A percentile compares a stretch with the other conserved stretches of the same genome.
These are phyloP conservation scores for Arachis hypogaea DNA, from an alignment of 306 rosid genomes.

Conservation along the genomic window DNA sequence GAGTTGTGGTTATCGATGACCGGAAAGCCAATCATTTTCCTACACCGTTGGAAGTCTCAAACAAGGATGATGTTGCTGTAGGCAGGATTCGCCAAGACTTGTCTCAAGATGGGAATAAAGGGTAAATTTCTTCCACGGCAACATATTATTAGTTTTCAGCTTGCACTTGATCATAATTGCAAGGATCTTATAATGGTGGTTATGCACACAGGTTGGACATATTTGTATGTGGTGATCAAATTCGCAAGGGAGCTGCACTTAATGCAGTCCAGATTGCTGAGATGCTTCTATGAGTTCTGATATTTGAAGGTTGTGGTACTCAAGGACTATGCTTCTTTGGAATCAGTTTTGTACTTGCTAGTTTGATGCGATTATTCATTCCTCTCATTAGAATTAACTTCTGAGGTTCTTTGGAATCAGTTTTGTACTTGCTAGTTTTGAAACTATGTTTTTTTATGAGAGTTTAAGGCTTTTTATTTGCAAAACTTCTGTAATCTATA, in stretches of 20 bases:
- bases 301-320: conserved; percentile 26
- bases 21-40: conserved; percentile 82
- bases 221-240: conserved; percentile 95
- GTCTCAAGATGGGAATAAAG: conserved; percentile 83
- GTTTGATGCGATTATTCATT: conserved; percentile 28
- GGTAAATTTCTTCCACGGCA: conserved; percentile 49
- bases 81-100: conserved; percentile 91
- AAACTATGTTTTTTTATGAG: background rate
- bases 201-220: conserved; percentile 76
- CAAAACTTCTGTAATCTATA: background rate
- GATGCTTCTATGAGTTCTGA: conserved; percentile 66
- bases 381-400: conserved; percentile 28
- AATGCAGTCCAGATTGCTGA: conserved; percentile 97
- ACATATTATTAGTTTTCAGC: conserved; percentile 11
- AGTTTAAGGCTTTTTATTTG: background rate
- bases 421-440: conserved; percentile 16
- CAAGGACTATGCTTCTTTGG: conserved; percentile 15
- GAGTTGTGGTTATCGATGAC: conserved; percentile 87
- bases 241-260: conserved; percentile 98
- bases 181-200: conserved; percentile 40
- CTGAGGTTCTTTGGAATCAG: conserved; percentile 1
- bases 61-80: conserved; percentile 89
- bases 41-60: conserved; percentile 92
- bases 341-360: conserved; percentile 43
- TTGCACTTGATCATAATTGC: background rate